Conservation (phyloP, 2,329 filamentous ascomycete genomes). For the Ascochyta fabae region DNA sequence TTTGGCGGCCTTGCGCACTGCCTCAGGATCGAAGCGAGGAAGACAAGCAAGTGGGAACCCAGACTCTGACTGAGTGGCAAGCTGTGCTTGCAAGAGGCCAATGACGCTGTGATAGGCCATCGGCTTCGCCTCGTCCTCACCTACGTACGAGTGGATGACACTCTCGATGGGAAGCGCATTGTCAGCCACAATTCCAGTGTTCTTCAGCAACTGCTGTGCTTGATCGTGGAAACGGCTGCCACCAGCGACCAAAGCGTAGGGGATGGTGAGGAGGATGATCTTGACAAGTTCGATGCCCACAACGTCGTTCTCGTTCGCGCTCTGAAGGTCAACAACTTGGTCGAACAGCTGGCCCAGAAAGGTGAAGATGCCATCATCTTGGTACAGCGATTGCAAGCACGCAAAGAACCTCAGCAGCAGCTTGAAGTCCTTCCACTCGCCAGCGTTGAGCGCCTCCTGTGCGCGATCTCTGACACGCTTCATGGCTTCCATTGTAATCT, state of each 20-base stretch:
- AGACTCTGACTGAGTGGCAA: slow-evolving; percentile 75
- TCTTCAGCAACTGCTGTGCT: slow-evolving; percentile 81
- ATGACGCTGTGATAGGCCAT: slow-evolving; percentile 74
- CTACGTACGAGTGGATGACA: slow-evolving; percentile 82
- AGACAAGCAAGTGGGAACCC: slow-evolving; percentile 76
- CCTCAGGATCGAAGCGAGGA: slow-evolving; percentile 58
- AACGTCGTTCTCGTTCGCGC: slow-evolving; percentile 89
- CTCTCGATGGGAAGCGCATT: slow-evolving; percentile 85
- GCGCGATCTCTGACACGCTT: slow-evolving; percentile 65
- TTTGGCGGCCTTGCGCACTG: slow-evolving; percentile 61
- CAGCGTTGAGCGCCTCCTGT: slow-evolving; percentile 71
- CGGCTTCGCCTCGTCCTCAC: slow-evolving; percentile 67
- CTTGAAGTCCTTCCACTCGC: slow-evolving; percentile 91
- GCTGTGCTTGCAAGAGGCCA: slow-evolving; percentile 82
- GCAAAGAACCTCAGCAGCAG: slow-evolving; percentile 86
- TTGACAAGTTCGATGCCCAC: slow-evolving; percentile 87
- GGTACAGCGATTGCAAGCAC: slow-evolving; percentile 80
- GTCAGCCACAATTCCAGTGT: slow-evolving; percentile 92
- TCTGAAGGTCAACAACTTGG: slow-evolving; percentile 91
- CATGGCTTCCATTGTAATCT: slow-evolving; percentile 75
- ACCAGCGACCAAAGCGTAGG: slow-evolving; percentile 71
- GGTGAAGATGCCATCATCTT: slow-evolving; percentile 84
- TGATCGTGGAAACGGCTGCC: slow-evolving; percentile 62
- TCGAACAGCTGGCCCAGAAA: slow-evolving; percentile 89
- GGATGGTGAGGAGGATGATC: slow-evolving; percentile 92